Conservation (phyloP, 73 alveolate species). For the Paramecium bursaria region DNA sequence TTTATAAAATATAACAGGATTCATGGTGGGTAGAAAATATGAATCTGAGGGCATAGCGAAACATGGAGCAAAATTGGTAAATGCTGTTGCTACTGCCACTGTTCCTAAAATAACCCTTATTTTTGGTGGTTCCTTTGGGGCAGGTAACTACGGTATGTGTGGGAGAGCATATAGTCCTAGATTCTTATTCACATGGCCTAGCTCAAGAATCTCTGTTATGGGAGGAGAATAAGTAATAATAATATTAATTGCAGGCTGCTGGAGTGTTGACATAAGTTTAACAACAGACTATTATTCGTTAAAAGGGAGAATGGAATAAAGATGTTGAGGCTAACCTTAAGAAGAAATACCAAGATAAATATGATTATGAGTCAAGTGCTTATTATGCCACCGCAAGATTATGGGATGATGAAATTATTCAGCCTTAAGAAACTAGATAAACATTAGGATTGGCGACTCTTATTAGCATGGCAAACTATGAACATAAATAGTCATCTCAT, state of each 20-base stretch:
- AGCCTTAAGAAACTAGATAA: constrained; percentile 81
- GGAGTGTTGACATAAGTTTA: constrained; percentile 71
- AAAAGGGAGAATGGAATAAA: constrained; percentile 72
- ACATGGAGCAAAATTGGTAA: constrained; percentile 97
- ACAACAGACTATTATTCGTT: constrained; percentile 68
- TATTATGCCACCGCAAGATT: constrained; percentile 91
- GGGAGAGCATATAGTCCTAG: constrained; percentile 97
- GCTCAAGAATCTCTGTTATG: constrained; percentile 94
- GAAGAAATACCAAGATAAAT: constrained; percentile 68
- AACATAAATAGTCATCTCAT: constrained; percentile 11
- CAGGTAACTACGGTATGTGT: constrained; percentile 98
- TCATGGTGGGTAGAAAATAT: constrained; percentile 93
- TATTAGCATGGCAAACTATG: constrained; percentile 27
- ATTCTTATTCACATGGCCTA: constrained; percentile 93
- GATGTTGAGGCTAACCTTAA: constrained; percentile 72
- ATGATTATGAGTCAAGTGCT: constrained; percentile 83
- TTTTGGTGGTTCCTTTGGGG: constrained; percentile 96
- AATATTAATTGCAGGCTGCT: constrained; percentile 50
- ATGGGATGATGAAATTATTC: constrained; percentile 97
- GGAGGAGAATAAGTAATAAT: constrained; percentile 91
- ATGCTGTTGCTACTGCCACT: constrained; percentile 95
- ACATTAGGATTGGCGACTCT: constrained; percentile 77
- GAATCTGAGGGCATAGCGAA: constrained; percentile 96
- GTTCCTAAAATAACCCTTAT: constrained; percentile 92
- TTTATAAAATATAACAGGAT: constrained; percentile 95